Evolutionary conservation across 1,284 basidiomycete species (phyloP), one percentile per base, ranked within the genome.

Genomic region (Ganoderma multipileum): DNA sequence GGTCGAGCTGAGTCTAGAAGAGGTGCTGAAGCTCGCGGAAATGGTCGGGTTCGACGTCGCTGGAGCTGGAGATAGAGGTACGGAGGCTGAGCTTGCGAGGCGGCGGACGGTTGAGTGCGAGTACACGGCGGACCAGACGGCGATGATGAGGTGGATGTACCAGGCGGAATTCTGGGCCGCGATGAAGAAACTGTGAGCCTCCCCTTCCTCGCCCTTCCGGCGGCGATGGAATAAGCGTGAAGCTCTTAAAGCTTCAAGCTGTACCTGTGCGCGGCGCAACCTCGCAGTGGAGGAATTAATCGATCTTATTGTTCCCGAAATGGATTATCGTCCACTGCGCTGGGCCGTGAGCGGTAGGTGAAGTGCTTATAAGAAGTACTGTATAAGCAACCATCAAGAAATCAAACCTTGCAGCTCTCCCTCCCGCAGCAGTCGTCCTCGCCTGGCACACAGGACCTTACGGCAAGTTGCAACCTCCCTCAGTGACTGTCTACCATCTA

Each of bases 101-200:
- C 75, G 71, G 61, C 66, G 80, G 67, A 84, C 84, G 3, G 79
- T 91, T 3, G 83, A 86, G 61, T 89, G 88, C 75, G 87, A 89
- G 76, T 91, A 92, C 74, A 91, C 90, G 0, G 83, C 84, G 3
- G 89, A 92, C 76, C 72, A 76, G 54, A 77, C 82, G 47, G 89
- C 89, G 52, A 89, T 90, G 89, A 90, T 90, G 88, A 81, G 81
- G 33, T 90, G 87, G 87, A 80, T 89, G 11, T 91, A 91, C 74
- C 81, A 84, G 72, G 86, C 89, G 0, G 89, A 90, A 74, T 90
- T 90, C 77, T 91, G 89, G 88, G 85, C 87, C 14, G 89, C 87
- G 1, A 81, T 75, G 59, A 90, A 86, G 67, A 52, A 41, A 23
- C 14, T 6, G 8, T 60, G 38, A 60, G 38, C 38, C 55, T 33